Evolutionary conservation across 495 filamentous ascomycete species (phyloP).

Genomic region (Penicillium subrubescens): DNA sequence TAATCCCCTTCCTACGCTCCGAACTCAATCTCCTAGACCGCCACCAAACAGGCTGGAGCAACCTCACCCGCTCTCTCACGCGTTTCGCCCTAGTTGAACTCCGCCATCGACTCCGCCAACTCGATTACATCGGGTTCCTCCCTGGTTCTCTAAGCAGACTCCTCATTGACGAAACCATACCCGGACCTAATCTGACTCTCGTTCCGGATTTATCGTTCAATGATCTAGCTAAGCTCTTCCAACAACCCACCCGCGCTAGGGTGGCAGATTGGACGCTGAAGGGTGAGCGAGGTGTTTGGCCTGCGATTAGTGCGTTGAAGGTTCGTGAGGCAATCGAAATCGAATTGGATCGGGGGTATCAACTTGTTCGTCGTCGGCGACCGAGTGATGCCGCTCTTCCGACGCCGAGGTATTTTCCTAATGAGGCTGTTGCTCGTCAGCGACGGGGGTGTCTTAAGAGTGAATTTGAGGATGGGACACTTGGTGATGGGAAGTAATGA

Average conservation of each 20-base stretch:
- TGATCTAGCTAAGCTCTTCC: constrained; percentile 76
- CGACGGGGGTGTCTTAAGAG: constrained; percentile 29
- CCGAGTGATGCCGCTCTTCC: constrained; percentile 37
- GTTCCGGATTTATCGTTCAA: constrained; percentile 73
- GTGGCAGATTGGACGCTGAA: constrained; percentile 83
- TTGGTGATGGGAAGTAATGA: constrained; percentile 28
- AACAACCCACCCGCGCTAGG: constrained; percentile 73
- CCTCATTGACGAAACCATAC: constrained; percentile 84
- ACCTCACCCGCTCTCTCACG: constrained; percentile 63
- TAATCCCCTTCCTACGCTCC: constrained; percentile 83
- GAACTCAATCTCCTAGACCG: constrained; percentile 77
- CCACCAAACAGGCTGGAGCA: constrained; percentile 58
- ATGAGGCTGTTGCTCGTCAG: constrained; percentile 34
- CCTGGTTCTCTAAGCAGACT: constrained; percentile 71
- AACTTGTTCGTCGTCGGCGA: constrained; percentile 66
- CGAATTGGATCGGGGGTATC: constrained; percentile 82
- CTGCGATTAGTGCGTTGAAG: constrained; percentile 79
- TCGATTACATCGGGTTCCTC: constrained; percentile 75
- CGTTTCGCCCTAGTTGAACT: constrained; percentile 74
- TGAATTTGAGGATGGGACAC: constrained; percentile 27
- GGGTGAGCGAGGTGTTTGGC: constrained; percentile 90
- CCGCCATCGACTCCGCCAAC: constrained; percentile 78
- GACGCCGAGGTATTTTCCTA: constrained; percentile 23
- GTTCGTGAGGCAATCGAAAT: constrained; percentile 86
- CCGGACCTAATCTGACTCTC: constrained; percentile 76